Evolutionary conservation across 306 rosid species (phyloP).

Genomic region (Begonia peltatifolia): DNA sequence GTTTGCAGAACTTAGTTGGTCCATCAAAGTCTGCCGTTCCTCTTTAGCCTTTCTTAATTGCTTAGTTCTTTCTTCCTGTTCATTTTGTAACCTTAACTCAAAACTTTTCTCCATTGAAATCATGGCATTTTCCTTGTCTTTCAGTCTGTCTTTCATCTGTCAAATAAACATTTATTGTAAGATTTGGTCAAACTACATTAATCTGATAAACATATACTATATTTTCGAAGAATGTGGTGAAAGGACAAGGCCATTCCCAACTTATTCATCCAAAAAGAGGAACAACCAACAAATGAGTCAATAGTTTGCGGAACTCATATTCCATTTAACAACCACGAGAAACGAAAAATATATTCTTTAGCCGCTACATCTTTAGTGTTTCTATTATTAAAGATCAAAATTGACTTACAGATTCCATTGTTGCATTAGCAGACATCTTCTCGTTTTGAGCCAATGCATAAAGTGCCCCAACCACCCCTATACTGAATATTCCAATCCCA

Average conservation of each 20-base stretch:
- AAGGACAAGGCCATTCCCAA: too few relatives aligned
- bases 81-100: conserved; percentile 44
- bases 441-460: conserved; percentile 50
- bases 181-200: too few relatives aligned
- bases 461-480: conserved; percentile 63
- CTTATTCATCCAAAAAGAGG: too few relatives aligned
- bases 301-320: too few relatives aligned
- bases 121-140: conserved; percentile 57
- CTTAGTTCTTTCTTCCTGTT: conserved; percentile 49
- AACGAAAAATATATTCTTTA: too few relatives aligned
- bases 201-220: too few relatives aligned
- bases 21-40: conserved; percentile 37
- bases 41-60: conserved; percentile 54
- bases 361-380: too few relatives aligned
- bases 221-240: too few relatives aligned
- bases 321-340: too few relatives aligned
- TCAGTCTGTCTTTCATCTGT: conserved; percentile 53
- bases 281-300: too few relatives aligned
- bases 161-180: conserved; percentile 9
- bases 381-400: neutral
- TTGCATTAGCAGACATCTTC: conserved; percentile 27
- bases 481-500: conserved; percentile 46
- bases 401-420: conserved; percentile 61
- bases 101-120: conserved; percentile 40
- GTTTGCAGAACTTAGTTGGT: conserved; percentile 46